These are phyloP conservation scores for Brassica hybrid DNA, from an alignment of 441 rosid species.

Conservation along the genomic window DNA sequence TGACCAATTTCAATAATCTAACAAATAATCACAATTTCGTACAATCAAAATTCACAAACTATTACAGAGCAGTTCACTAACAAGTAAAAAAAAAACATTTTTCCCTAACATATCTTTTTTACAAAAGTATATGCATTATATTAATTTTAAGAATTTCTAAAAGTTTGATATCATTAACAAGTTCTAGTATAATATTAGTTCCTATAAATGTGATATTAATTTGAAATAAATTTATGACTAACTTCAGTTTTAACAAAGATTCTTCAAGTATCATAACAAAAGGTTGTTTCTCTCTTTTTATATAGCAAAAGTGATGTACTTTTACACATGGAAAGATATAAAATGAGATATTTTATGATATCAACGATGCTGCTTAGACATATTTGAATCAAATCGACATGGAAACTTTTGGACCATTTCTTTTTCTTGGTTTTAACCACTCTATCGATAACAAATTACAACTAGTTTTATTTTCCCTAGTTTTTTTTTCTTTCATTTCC, in stretches of 20 bases:
- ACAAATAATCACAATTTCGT: conserved; percentile 20
- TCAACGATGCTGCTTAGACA: conserved; percentile 38
- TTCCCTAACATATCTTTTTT: not conserved
- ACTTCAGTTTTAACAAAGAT: conserved; percentile 9
- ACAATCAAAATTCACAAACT: conserved; percentile 25
- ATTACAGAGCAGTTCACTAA: conserved; percentile 18
- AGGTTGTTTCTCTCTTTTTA: conserved; percentile 21
- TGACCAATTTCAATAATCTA: not conserved
- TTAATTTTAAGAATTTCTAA: not conserved
- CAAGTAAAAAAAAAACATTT: not conserved
- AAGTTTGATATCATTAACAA: not conserved
- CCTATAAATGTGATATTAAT: not conserved
- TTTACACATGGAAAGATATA: conserved; percentile 30
- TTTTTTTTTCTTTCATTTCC: not conserved
- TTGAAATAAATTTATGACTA: not conserved
- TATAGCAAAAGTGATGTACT: conserved; percentile 30
- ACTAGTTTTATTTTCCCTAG: conserved; percentile 3
- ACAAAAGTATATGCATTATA: not conserved
- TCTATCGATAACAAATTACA: conserved; percentile 18
- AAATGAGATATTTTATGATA: conserved; percentile 39
- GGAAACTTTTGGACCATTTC: conserved; percentile 42
- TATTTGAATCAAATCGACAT: conserved; percentile 42
- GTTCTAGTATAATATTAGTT: not conserved
- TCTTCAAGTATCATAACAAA: conserved; percentile 2
- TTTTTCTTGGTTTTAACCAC: conserved; percentile 30